Evolutionary conservation across 2,329 filamentous ascomycete genomes (phyloP), one percentile per base, ranked within the genome.

Genomic region (Emergomyces orientalis): DNA sequence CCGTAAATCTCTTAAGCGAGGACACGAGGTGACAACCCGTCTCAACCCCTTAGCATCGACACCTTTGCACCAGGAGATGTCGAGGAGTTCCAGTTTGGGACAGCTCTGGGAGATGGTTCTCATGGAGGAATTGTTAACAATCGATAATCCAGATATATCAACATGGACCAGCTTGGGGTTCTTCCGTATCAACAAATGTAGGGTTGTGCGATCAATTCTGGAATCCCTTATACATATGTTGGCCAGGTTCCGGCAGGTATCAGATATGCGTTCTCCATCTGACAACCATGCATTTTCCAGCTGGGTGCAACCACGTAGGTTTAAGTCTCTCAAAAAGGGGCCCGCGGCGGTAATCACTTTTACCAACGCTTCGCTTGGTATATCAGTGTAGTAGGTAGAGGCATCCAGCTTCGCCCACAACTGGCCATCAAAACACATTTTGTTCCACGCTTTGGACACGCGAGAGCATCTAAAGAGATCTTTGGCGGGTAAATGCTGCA

Each of bases 401-500:
- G 90, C 86, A 73, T 97, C 91, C 58, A 97, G 82, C 51, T 83
- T 85, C 3, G 86, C 87, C 94, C 94, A 99, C 19, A 97, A 78
- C 76, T 99, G 94, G 1, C 94, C 94, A 73, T 99, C 93, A 69
- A 93, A 96, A 76, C 93, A 97, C 76, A 90, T 86, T 57, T 83
- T 81, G 74, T 96, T 81, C 80, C 94, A 97, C 6, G 82, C 77
- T 73, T 86, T 91, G 72, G 86, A 93, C 25, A 94, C 88, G 22
- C 85, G 79, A 0, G 93, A 96, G 62, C 84, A 84, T 63, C 86
- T 84, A 13, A 97, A 86, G 41, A 97, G 83, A 72, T 97, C 88
- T 71, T 87, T 91, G 0, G 92, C 91, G 34, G 81, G 80, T 25
- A 97, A 80, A 69, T 88, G 91, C 5, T 85, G 82, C 63, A 97